Percentiles rank a stretch among this genome's conserved stretches.
Conservation (phyloP, 2,329 filamentous ascomycete genomes). For the Calonectria pseudoturangicola region DNA sequence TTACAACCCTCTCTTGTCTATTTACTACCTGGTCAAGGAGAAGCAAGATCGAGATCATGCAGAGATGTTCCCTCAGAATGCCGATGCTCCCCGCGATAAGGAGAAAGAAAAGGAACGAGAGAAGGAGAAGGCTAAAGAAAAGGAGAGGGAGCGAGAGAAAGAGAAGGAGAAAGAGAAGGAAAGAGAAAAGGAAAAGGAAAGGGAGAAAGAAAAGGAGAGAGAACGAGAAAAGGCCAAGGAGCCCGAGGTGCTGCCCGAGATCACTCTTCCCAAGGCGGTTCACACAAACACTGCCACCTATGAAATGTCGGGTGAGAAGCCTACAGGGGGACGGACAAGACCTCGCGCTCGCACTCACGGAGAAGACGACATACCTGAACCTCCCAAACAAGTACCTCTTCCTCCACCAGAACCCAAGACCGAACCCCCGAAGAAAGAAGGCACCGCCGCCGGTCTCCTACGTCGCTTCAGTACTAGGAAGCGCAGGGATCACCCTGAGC, state of each 20-base stretch:
- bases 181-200: slow-evolving; percentile 59
- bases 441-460: slow-evolving; percentile 87
- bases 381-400: slow-evolving; percentile 52
- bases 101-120: slow-evolving; percentile 53
- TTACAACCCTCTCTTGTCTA: slow-evolving; percentile 91
- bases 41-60: slow-evolving; percentile 87
- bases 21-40: slow-evolving; percentile 97
- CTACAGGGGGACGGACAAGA: slow-evolving; percentile 87
- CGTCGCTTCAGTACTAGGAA: slow-evolving; percentile 93
- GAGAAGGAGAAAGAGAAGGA: slow-evolving; percentile 56
- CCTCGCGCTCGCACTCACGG: slow-evolving; percentile 94
- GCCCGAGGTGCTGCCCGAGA: slow-evolving; percentile 78
- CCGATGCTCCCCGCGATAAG: slow-evolving; percentile 62
- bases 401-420: slow-evolving; percentile 72
- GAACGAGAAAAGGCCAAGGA: slow-evolving; percentile 61
- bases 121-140: slow-evolving; percentile 51
- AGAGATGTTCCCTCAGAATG: slow-evolving; percentile 65
- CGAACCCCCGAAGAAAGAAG: slow-evolving; percentile 87
- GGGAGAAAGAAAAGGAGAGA: slow-evolving; percentile 53
- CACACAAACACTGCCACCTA: slow-evolving; percentile 91
- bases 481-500: slow-evolving; percentile 80
- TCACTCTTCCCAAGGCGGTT: slow-evolving; percentile 87
- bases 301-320: slow-evolving; percentile 92
- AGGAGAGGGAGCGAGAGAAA: slow-evolving; percentile 49
- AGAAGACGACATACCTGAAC: slow-evolving; percentile 90